These are phyloP conservation scores for Thermothielavioides terrestris DNA, from an alignment of 495 filamentous ascomycete species.

Conservation along the genomic window DNA sequence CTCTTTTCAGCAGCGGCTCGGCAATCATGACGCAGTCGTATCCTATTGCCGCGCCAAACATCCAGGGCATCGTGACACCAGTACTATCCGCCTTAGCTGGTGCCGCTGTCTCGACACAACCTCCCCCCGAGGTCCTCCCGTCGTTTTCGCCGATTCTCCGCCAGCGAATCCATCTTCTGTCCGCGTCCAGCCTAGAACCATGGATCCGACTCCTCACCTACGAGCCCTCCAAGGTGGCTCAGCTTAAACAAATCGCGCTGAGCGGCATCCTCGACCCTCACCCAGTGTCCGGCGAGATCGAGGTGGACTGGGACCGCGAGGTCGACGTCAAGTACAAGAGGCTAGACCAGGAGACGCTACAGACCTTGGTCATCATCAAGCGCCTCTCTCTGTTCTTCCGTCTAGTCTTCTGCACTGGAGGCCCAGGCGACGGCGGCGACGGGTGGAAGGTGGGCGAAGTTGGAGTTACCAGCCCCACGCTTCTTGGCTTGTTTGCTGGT, in stretches of 20 bases:
- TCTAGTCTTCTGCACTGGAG: conserved; percentile 46
- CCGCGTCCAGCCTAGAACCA: conserved; percentile 56
- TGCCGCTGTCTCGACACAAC: conserved; percentile 67
- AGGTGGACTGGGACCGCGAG: conserved; percentile 55
- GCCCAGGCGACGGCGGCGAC: conserved; percentile 58
- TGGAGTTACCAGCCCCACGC: conserved; percentile 40
- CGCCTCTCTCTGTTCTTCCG: conserved; percentile 48
- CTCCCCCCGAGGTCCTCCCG: conserved; percentile 68
- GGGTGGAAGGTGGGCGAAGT: conserved; percentile 85
- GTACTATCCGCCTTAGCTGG: conserved; percentile 81
- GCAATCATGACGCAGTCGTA: conserved; percentile 23
- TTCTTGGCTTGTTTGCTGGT: conserved; percentile 34
- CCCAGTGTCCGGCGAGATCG: conserved; percentile 86
- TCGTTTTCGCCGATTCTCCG: conserved; percentile 85
- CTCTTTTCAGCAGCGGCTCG: too few relatives aligned
- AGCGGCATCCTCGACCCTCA: conserved; percentile 72
- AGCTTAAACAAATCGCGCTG: conserved; percentile 56
- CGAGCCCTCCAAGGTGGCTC: conserved; percentile 57
- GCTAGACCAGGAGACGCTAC: conserved; percentile 79
- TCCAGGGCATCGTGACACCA: conserved; percentile 58
- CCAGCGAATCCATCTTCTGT: conserved; percentile 74
- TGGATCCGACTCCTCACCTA: conserved; percentile 93
- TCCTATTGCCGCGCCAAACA: conserved; percentile 53
- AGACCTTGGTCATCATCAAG: conserved; percentile 50
- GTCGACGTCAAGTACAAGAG: conserved; percentile 60